Evolutionary conservation across 495 filamentous ascomycete species (phyloP), one percentile per base, ranked within the genome.

Genomic region (Friedmanniomyces endolithicus): DNA sequence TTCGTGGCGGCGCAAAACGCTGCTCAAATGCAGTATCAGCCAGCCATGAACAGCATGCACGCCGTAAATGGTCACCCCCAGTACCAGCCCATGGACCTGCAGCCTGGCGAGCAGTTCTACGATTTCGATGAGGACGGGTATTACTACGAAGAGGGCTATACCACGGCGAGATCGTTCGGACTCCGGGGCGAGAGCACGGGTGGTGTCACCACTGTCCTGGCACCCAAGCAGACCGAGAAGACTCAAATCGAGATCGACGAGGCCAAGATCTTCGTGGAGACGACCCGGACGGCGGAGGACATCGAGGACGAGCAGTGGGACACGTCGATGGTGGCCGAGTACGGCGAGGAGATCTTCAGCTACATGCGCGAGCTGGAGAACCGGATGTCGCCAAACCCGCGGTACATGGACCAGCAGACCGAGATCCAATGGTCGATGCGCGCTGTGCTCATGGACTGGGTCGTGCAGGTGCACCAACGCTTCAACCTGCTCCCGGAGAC

Each of bases 341-440:
- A 99, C 64, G 82, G 83, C 46, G 85, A 92, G 4, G 92, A 99
- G 65, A 99, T 99, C 57, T 97, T 96, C 62, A 72, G 77, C 8
- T 94, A 97, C 70, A 85, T 97, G 84, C 77, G 78, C 53, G 74
- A 83, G 46, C 80, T 95, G 47, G 92, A 98, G 86, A 78, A 78
- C 56, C 77, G 77, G 40, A 84, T 97, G 78, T 70, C 88, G 40
- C 92, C 92, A 0, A 86, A 90, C 64, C 75, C 86, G 1, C 80
- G 90, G 63, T 98, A 98, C 73, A 97, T 98, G 94, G 87, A 95
- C 48, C 82, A 85, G 50, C 92, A 98, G 67, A 80, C 83, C n/a
- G 90, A 97, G 68, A 90, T 98, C 52, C 88, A 94, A 67, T 97
- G 94, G 94, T 95, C 90, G 0, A 96, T 96, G 90, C 87, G 92